Base-by-base conservation (phyloP, 352 stramenopile genomes). In the Pythium dissimile region DNA sequence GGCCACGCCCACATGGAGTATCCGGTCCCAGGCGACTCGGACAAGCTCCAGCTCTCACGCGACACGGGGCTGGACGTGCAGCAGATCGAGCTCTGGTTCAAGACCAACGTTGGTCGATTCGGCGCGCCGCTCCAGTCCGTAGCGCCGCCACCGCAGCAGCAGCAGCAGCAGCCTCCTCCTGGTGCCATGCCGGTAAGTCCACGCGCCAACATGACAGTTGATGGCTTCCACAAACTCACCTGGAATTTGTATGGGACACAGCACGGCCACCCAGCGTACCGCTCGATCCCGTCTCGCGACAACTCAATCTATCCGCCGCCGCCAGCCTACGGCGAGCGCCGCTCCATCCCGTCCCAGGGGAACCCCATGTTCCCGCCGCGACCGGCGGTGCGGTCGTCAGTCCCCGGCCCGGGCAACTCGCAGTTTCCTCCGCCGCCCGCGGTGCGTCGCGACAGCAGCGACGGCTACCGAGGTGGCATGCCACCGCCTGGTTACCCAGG, bases 21-120 rank as follows among this genome's bases (percentile, higher is more conserved):
- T 50, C 77, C 78, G 5, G 77, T 84, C 48, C 80, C 79, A 5
- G 74, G 71, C 4, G 84, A 92, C 35, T 51, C 64, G 0, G 84
- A 92, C 64, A 87, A 86, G 59, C 59, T 88, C 30, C 78, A 91
- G 59, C 79, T 94, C 10, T 84, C 78, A 30, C 69, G 74, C 28
- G 80, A 91, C 24, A 91, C 82, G 0, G 80, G 84, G 1, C 57
- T 94, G 9, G 82, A 92, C 45, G 72, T 92, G 15, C 76, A 80
- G 47, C 84, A 94, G 68, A 80, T 92, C 26, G 84, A 94, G 54
- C 72, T 80, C n/a, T 94, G 82, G 84, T 84, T 94, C 49, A 84
- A 84, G 54, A 91, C 71, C 67, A 81, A 88, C 55, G 75, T 82
- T 32, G 81, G 89, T 26, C 84, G 84, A 54, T 75, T 78, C 34